phyloP scores from a whole-genome alignment of 176 grass and related monocot species.

The Zoysia japonica region DNA sequence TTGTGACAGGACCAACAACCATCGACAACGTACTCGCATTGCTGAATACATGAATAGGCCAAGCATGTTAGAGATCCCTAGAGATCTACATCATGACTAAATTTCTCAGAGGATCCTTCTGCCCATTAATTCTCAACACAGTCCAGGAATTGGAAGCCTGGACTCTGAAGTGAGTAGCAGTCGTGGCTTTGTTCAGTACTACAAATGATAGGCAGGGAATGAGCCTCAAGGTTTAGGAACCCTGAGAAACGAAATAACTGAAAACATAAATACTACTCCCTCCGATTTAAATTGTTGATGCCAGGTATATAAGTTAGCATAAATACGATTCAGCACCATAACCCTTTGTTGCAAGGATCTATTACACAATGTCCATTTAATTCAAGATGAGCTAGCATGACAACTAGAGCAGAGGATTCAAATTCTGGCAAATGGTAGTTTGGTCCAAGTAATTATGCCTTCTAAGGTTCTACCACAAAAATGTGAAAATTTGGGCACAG shows the following conservation, averaged over 20 bases:
- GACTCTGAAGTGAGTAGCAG: background rate
- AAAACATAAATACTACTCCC: background rate
- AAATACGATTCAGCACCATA: too few species aligned
- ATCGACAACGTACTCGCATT: background rate
- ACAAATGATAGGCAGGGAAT: background rate
- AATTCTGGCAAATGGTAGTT: background rate
- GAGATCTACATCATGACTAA: conserved; percentile 21
- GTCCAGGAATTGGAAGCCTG: background rate
- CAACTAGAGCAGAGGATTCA: conserved; percentile 17
- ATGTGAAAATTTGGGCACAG: conserved; percentile 4
- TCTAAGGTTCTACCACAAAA: background rate
- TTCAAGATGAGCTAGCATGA: conserved; percentile 8
- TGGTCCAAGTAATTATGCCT: conserved; percentile 16
- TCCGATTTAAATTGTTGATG: too few species aligned
- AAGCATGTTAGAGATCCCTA: background rate
- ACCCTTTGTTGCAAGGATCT: background rate
- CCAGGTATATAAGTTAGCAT: too few species aligned
- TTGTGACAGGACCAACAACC: conserved; percentile 3
- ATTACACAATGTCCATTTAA: conserved; percentile 9
- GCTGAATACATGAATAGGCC: background rate
- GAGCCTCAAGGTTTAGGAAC: background rate
- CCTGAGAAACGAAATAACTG: background rate
- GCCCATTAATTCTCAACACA: background rate
- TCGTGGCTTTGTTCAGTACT: background rate
- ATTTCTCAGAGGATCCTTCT: background rate